Percentiles rank a stretch among this genome's conserved stretches.
Evolutionary conservation across 441 rosid genomes (phyloP).

Genomic region (Aleurites moluccanus): DNA sequence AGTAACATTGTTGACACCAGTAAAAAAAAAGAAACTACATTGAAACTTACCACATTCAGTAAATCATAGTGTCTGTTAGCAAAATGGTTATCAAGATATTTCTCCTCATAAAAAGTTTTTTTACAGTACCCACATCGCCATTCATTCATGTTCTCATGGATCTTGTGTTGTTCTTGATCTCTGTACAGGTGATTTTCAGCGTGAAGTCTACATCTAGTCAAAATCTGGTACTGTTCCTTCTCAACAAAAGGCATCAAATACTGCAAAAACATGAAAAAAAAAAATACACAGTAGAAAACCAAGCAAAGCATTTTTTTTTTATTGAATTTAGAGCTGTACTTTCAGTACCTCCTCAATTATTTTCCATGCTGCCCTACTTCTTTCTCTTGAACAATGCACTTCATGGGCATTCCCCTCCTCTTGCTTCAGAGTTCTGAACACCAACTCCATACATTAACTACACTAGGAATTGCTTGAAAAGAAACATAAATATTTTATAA

Average conservation of each 20-base stretch:
- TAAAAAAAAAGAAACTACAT: constrained; percentile 19
- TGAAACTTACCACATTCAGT: constrained; percentile 59
- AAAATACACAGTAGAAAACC: neutral
- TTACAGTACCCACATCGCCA: constrained; percentile 95
- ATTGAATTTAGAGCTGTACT: neutral
- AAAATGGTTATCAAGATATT: constrained; percentile 81
- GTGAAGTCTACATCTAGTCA: constrained; percentile 76
- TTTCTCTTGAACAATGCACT: constrained; percentile 93
- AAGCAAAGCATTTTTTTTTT: neutral
- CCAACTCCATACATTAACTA: constrained; percentile 10
- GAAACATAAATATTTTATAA: neutral
- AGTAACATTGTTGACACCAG: neutral
- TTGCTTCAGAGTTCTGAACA: constrained; percentile 37
- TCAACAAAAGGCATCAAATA: constrained; percentile 89
- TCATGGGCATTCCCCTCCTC: constrained; percentile 43
- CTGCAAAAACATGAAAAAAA: constrained; percentile 36
- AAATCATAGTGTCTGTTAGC: constrained; percentile 67
- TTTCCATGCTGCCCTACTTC: constrained; percentile 86
- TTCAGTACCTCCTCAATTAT: constrained; percentile 73
- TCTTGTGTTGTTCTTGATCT: constrained; percentile 88
- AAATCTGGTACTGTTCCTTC: constrained; percentile 55
- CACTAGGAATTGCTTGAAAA: neutral
- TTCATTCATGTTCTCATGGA: constrained; percentile 62
- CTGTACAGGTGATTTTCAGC: constrained; percentile 73
- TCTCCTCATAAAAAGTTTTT: constrained; percentile 78